Base-by-base conservation (phyloP, 768 basidiomycete species). In the Amanita fuliginea region DNA sequence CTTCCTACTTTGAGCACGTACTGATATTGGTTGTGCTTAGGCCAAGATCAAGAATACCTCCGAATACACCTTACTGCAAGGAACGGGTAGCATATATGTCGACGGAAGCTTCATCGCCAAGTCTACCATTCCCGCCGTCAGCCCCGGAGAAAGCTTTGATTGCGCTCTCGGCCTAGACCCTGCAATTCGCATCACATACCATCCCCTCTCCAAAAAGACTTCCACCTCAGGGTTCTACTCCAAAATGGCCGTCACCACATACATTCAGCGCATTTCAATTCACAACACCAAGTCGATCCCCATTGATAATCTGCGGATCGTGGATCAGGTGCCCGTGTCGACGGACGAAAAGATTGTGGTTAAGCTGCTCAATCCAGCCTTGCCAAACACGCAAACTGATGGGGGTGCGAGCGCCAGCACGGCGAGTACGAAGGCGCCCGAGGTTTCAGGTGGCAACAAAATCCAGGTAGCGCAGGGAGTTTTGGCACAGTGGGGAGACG, bases 81-180 rank as follows among this genome's bases (percentile, higher is more conserved):
- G 71, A 0, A 55, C 47, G 1, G 67, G 66, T 0, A 70, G 62
- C 44, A 59, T 72, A 24, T 71, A 68, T 48, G 66, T 73, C 2
- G 67, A 72, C 48, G 69, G 69, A 6, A 68, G 64, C 49, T 71
- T 71, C 56, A 69, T 67, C 5, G 64, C 68, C 14, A 57, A 61
- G 6, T 64, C 67, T 1, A 46, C 45, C 13, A 51, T 73, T 3
- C 63, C 66, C 2, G 43, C 53, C 0, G 68, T 68, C 8, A 64
- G 64, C 30, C 68, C 72, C 0, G 57, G 64, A 36, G 72, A 70
- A 51, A 64, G 54, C 37, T 73, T 73, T 51, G 62, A 66, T 19
- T 71, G 65, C 34, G 59, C 68, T 3, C 63, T 71, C 2, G 71
- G 70, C 4, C 46, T 70, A 9, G 70, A 74, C 52, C 62, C 67